phyloP scores from a whole-genome alignment of 345 rosid genomes.

The Citrus medica region DNA sequence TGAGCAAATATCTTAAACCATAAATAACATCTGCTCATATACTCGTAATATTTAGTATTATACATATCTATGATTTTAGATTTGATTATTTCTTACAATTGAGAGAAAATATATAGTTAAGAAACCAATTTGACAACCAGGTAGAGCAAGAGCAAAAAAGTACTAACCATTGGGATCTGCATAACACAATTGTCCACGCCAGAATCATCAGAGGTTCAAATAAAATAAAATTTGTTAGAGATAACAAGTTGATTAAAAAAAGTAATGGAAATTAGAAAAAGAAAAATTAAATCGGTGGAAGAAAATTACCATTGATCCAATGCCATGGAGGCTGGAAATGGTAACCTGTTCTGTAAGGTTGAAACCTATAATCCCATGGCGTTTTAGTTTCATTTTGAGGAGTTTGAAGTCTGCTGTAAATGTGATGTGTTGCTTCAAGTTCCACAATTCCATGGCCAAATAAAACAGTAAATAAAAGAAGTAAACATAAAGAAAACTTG shows the following conservation, averaged over 20 bases:
- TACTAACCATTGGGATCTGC: constrained; percentile 34
- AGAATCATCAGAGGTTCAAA: not conserved
- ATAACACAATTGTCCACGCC: not conserved
- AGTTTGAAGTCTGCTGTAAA: constrained; percentile 16
- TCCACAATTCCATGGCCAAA: constrained; percentile 20
- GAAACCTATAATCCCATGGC: constrained; percentile 2
- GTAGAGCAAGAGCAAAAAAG: not conserved
- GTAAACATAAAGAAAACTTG: constrained; percentile 1
- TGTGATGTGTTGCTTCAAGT: constrained; percentile 37
- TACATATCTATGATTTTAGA: not conserved
- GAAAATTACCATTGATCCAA: constrained; percentile 64
- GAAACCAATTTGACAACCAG: not conserved
- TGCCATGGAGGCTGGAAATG: constrained; percentile 75
- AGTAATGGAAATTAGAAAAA: not conserved
- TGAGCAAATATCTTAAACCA: not conserved
- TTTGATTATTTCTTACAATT: not conserved
- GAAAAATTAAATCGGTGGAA: not conserved
- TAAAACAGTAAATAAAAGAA: constrained; percentile 19
- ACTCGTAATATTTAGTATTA: not conserved
- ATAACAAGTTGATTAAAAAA: not conserved
- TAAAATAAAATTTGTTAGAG: not conserved
- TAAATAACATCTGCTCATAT: too few relatives aligned
- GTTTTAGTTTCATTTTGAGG: not conserved
- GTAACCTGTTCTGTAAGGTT: constrained; percentile 66
- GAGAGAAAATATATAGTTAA: not conserved